These are phyloP conservation scores for Phallus indusiatus DNA, from an alignment of 768 basidiomycete species.

Conservation along the genomic window DNA sequence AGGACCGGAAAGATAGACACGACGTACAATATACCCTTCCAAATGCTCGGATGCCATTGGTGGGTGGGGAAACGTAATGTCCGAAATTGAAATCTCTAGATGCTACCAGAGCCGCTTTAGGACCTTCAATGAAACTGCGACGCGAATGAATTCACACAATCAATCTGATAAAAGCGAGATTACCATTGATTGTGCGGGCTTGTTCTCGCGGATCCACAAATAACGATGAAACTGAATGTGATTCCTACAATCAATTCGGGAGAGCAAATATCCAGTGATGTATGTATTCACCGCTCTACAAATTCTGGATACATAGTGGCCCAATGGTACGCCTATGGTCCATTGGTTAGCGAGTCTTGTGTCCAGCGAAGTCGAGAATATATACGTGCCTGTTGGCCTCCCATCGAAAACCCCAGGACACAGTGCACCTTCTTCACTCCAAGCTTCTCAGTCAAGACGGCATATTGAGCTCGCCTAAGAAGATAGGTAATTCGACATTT, in stretches of 20 bases:
- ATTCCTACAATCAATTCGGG: not conserved
- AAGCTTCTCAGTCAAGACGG: not conserved
- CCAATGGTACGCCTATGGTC: not conserved
- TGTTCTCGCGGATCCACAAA: not conserved
- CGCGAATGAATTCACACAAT: not conserved
- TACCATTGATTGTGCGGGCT: not conserved
- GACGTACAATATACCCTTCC: slow-evolving; percentile 39
- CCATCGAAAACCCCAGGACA: not conserved
- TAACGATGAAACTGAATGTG: not conserved
- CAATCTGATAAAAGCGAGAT: not conserved
- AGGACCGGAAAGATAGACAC: not conserved
- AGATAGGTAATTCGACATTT: no score
- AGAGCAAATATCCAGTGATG: not conserved
- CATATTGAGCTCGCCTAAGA: not conserved
- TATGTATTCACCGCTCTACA: not conserved
- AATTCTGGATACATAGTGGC: not conserved
- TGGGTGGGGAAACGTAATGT: slow-evolving; percentile 38
- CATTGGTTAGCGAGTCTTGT: not conserved
- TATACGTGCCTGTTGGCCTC: not conserved
- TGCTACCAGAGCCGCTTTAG: slow-evolving; percentile 41
- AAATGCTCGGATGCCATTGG: slow-evolving; percentile 46
- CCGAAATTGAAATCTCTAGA: slow-evolving; percentile 48
- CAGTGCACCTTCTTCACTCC: not conserved
- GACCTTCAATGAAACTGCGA: slow-evolving; percentile 47
- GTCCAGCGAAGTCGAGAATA: not conserved